These are phyloP conservation scores for Ailanthus altissimus DNA, from an alignment of 345 rosid genomes.

Conservation along the genomic window DNA sequence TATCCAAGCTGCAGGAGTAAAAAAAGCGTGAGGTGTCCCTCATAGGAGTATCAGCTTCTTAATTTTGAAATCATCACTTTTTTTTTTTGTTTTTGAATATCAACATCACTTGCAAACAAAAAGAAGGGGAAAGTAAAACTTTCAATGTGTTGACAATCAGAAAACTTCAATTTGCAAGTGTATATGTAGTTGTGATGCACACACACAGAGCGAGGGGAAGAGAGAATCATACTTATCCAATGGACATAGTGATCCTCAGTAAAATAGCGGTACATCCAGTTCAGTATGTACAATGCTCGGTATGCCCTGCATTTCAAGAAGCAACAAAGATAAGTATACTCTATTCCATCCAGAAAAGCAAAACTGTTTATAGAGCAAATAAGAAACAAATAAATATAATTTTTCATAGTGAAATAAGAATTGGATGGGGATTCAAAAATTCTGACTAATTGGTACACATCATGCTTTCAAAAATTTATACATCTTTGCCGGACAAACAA, in stretches of 20 bases:
- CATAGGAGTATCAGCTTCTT: background rate
- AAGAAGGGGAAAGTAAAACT: background rate
- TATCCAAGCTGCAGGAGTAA: conserved; percentile 61
- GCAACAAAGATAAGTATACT: background rate
- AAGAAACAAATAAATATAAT: background rate
- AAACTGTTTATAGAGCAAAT: background rate
- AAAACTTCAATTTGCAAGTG: background rate
- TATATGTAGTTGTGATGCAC: background rate
- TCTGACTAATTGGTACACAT: background rate
- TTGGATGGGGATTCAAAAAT: background rate
- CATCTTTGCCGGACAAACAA: background rate
- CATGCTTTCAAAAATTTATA: background rate
- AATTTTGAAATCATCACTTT: conserved; percentile 2
- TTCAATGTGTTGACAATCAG: background rate
- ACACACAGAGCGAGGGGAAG: background rate
- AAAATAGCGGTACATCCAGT: conserved; percentile 80
- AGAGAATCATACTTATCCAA: conserved; percentile 70
- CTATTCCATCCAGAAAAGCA: background rate
- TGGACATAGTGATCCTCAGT: conserved; percentile 67
- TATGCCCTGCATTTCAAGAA: conserved; percentile 54
- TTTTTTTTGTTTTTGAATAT: too few species aligned
- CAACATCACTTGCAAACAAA: background rate
- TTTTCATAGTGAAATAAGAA: background rate
- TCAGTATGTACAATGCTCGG: conserved; percentile 65
- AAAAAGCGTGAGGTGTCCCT: background rate